Evolutionary conservation across 352 stramenopile genomes (phyloP), one percentile per base, ranked within the genome.

Genomic region (Phytophthora sp.): DNA sequence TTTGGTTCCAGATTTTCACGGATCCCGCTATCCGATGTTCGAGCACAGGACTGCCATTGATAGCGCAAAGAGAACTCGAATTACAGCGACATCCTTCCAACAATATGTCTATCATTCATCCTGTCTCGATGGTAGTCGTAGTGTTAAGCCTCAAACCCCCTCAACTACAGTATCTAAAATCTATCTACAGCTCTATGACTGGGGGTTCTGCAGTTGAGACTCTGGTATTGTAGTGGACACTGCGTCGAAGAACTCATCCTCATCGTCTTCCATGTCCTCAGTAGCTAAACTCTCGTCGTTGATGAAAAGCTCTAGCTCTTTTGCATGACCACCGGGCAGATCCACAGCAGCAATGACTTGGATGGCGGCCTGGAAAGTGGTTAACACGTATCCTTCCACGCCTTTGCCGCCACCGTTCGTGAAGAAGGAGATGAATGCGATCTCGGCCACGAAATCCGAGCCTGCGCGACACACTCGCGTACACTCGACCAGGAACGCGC

Each of bases 381-480:
- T 93, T 38, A 93, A 45, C 36, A 90, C 84, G 50, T 93, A 93
- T 1, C 82, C 82, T 68, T 93, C 84, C 20, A 90, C 83, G 27
- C 84, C 84, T 64, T 90, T 86, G 24, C 84, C 84, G 23, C 84
- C 84, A 27, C 82, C 84, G 29, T 88, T 79, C 24, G 83, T 93
- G 50, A 93, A 88, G 41, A 88, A 91, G 15, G 82, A 86, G 55
- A 89, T 84, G 50, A 86, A 90, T n/a, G 81, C 84, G 35, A 91
- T 80, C 46, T 91, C 75, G 1, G 82, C 80, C 24, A 90, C 82
- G n/a, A 91, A 91, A 21, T 78, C 59, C n/a, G 54, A 65, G 3
- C 45, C 51, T 18, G 45, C 20, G 9, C 65, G 26, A 59, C 67
- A 77, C 4, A 74, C 33, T 4, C 62, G 66, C 13, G 68, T 61